Base-by-base conservation (phyloP, 257 asterid species). In the Fraxinus americana region DNA sequence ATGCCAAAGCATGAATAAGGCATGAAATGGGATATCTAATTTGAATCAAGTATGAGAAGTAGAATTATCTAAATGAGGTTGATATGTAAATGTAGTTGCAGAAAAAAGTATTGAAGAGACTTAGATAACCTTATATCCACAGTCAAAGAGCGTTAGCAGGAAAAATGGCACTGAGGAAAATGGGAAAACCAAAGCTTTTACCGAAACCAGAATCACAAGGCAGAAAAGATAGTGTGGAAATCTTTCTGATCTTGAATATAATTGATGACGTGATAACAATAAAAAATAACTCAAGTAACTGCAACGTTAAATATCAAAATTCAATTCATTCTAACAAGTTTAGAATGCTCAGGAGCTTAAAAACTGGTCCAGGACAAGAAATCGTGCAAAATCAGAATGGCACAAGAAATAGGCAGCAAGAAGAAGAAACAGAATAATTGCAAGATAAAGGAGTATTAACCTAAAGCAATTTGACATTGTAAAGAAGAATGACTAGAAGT, bases 351-450 rank as follows among this genome's bases (percentile, higher is more conserved):
- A 48, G 57, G 57, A 48, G n/a, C 7, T 13, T 48, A 48, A 13
- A 36, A 48, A 54, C 65, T 19, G 65, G 2, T n/a, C 27, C 66
- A 57, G 66, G 66, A n/a, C 52, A 57, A 7, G 19, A 3, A 57
- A 19, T 19, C 27, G 63, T 78, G 68, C 29, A 73, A 66, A 25
- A 36, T 61, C 27, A 48, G n/a, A 74, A 73, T 57, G 27, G 69
- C 65, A 36, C 63, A 23, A 13, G 39, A 70, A 76, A 2, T 4
- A 21, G 50, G 23, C 25, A 70, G 70, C 11, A 29, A 77, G 54
- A 73, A 71, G n/a, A 57, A 57, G 66, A 57, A 57, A 57, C 66
- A 57, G 66, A 57, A 7, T 17, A 57, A 7, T 21, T 57, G 27
- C 12, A 8, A n/a, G 66, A 17, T 7, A 57, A 57, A 19, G 27